Percentiles rank a stretch among this genome's conserved stretches.
phyloP scores from a whole-genome alignment of 2,329 filamentous ascomycete species.

The Xylaria hypoxylon region DNA sequence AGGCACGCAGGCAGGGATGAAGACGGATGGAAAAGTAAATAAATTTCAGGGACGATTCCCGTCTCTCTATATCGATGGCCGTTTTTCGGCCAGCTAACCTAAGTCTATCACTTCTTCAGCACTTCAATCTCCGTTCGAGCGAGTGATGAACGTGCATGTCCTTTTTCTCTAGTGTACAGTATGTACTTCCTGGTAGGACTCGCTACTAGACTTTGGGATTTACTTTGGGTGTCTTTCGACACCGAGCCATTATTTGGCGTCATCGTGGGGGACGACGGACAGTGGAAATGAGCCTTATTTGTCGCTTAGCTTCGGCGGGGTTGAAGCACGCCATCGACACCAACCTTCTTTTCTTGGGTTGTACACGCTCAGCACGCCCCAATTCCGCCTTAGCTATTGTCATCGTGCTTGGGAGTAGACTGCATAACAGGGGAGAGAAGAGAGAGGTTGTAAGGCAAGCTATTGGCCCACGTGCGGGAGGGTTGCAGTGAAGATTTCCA shows the following conservation, averaged over 20 bases:
- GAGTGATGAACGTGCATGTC: constrained; percentile 8
- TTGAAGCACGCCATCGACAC: constrained; percentile 40
- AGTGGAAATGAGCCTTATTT: constrained; percentile 12
- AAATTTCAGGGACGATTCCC: neutral
- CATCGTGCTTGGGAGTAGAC: neutral
- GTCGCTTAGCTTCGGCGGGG: constrained; percentile 30
- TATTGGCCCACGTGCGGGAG: neutral
- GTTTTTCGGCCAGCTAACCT: constrained; percentile 2
- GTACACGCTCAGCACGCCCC: neutral
- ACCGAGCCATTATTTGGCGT: constrained; percentile 36
- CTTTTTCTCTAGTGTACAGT: neutral
- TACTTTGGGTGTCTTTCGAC: constrained; percentile 23
- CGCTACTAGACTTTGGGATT: constrained; percentile 5
- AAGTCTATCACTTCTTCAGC: neutral
- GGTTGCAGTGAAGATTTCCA: constrained; percentile 19
- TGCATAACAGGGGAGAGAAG: neutral
- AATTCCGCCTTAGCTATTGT: neutral
- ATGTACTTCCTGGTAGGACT: neutral
- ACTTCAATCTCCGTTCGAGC: neutral
- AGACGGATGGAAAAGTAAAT: neutral
- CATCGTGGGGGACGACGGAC: constrained; percentile 31
- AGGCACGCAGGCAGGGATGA: neutral
- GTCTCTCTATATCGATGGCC: neutral
- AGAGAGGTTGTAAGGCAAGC: too few species aligned
- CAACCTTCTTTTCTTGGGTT: constrained; percentile 34